Base-by-base conservation (phyloP, 2,329 filamentous ascomycete species). In the Coniochaeta sp. region DNA sequence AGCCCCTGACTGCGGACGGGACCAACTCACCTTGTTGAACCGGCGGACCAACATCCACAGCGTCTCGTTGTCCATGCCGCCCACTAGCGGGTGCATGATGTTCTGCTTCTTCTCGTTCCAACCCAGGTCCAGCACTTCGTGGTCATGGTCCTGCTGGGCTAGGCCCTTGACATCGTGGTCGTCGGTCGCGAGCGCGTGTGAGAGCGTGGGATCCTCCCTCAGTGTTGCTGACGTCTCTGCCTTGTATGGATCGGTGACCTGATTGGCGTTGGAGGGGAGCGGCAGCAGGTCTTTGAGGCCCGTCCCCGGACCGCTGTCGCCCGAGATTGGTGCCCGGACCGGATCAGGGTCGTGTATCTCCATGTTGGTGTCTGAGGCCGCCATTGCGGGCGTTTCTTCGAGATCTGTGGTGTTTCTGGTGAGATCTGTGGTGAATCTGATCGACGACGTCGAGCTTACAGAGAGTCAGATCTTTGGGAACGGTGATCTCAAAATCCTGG, bases 11-110 rank as follows among this genome's bases (percentile, higher is more conserved):
- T 16, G 24, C 6, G 12, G 3, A 32, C 7, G 24, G 28, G 10
- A 16, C 14, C n/a, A 9, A 9, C n/a, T 34, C 34, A 84, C 84
- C 78, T 91, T 91, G 70, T 93, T 87, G 71, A 93, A 92, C 1
- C 89, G 80, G 26, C 89, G 79, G 32, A 90, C 75, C 19, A 92
- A 74, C 56, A 89, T 75, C 87, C 89, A 92, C 0, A 91, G 72
- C 62, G 91, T 86, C 42, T 92, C 88, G 63, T 92, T 92, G 14
- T 79, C 77, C 61, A 92, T 70, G 0, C 88, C 87, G 1, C 86
- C 85, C 0, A 91, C 84, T 12, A 92, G 75, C 0, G 84, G 86
- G 30, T 74, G 75, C 0, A 81, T 73, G 36, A 89, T 81, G n/a
- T 78, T 69, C 30, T 81, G 73, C 58, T 82, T 78, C 32, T 79